Percentiles rank a stretch among this genome's conserved stretches.
These are phyloP conservation scores for Kwoniella bestiolae DNA, from an alignment of 768 basidiomycete species.

Conservation along the genomic window DNA sequence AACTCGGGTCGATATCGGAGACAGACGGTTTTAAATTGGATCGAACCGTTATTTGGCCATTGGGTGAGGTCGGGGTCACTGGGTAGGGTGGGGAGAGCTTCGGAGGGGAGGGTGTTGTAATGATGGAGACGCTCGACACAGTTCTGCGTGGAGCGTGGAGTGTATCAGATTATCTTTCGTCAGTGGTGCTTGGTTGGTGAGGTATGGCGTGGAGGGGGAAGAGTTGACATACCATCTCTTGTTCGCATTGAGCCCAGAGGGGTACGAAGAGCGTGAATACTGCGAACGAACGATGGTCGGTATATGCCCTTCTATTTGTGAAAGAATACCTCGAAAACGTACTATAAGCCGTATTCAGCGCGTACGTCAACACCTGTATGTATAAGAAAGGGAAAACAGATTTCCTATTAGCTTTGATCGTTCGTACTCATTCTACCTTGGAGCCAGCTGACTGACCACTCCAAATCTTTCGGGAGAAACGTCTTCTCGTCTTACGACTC, in stretches of 20 bases:
- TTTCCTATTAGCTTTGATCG: too few species aligned
- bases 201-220: too few species aligned
- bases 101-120: constrained; percentile 73
- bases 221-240: constrained; percentile 35
- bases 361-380: constrained; percentile 60
- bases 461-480: constrained; percentile 68
- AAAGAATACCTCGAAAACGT: neutral
- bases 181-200: too few species aligned
- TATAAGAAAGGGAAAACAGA: too few species aligned
- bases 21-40: constrained; percentile 71
- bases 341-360: constrained; percentile 47
- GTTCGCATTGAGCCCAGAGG: constrained; percentile 35
- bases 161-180: too few species aligned
- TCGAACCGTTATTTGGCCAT: constrained; percentile 76
- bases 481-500: constrained; percentile 65
- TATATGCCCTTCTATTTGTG: too few species aligned
- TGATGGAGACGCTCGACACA: constrained; percentile 74
- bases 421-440: too few species aligned
- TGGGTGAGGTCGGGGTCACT: constrained; percentile 60
- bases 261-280: constrained; percentile 36
- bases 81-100: constrained; percentile 65
- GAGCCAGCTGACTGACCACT: constrained; percentile 63
- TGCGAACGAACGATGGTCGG: too few species aligned
- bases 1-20: constrained; percentile 74
- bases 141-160: constrained; percentile 58